A percentile compares a stretch with the other conserved stretches of the same genome.
Evolutionary conservation across 2,329 filamentous ascomycete species (phyloP).

Genomic region (Diaporthe sp.): DNA sequence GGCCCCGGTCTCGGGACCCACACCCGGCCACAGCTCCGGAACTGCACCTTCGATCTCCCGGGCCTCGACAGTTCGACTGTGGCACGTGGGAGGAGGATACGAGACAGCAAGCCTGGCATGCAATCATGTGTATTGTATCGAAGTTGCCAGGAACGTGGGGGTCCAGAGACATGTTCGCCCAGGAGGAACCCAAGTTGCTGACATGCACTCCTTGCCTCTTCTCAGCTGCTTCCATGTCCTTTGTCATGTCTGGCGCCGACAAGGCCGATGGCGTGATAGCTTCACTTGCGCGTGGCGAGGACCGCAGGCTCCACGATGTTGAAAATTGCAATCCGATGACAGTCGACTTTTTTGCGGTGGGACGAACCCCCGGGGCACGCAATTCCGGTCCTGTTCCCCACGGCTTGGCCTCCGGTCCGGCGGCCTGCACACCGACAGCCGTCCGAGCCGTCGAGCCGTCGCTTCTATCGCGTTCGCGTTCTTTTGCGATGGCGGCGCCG

Average conservation of each 20-base stretch:
- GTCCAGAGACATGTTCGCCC: neutral
- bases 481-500: neutral
- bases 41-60: neutral
- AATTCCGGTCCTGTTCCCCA: conserved; percentile 19
- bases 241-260: neutral
- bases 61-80: neutral
- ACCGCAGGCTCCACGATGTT: neutral
- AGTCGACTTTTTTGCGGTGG: conserved; percentile 5
- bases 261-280: conserved; percentile 32
- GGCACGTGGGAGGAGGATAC: conserved; percentile 1
- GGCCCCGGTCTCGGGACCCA: neutral
- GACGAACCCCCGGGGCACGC: conserved; percentile 27
- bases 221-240: neutral
- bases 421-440: conserved; percentile 26
- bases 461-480: neutral
- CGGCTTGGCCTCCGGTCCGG: conserved; percentile 22
- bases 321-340: conserved; percentile 19
- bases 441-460: conserved; percentile 26
- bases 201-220: neutral
- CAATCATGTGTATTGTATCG: neutral
- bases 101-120: neutral
- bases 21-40: neutral
- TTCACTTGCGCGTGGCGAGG: conserved; percentile 14
- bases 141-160: neutral
- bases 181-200: neutral